Conservation (phyloP, 371 early-diverging fungal genomes). For the Mucor ambiguus region DNA sequence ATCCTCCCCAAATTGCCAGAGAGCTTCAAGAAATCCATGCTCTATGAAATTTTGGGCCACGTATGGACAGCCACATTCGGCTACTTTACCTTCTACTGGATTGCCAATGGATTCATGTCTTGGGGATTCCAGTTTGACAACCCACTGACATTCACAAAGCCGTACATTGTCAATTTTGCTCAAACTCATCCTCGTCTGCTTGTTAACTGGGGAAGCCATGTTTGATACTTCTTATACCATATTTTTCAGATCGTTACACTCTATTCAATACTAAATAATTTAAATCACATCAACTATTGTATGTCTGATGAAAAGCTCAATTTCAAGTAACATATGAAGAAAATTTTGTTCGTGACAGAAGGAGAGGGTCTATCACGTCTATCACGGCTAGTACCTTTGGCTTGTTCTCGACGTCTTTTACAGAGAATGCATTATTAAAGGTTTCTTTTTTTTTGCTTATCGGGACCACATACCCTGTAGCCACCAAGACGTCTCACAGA, state of each 20-base stretch:
- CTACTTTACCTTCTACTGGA: slow-evolving; percentile 17
- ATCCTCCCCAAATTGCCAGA: slow-evolving; percentile 8
- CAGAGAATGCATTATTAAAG: no score
- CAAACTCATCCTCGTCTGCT: slow-evolving; percentile 14
- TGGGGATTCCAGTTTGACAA: slow-evolving; percentile 26
- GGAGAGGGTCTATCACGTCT: no score
- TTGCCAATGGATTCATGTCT: slow-evolving; percentile 20
- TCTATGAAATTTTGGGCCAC: neutral
- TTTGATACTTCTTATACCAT: slow-evolving; percentile 7
- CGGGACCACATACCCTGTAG: no score
- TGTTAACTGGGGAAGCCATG: slow-evolving; percentile 16
- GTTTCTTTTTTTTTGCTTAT: no score
- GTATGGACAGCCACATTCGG: slow-evolving; percentile 12
- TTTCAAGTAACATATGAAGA: no score
- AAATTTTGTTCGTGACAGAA: no score
- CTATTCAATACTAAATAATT: neutral
- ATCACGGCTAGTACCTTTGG: no score
- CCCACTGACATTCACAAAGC: slow-evolving; percentile 11
- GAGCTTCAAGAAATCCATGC: slow-evolving; percentile 1
- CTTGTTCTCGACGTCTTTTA: no score
- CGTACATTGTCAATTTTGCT: slow-evolving; percentile 9
- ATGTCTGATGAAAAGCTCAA: no score
- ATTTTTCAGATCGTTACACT: neutral
- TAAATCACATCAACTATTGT: no score
- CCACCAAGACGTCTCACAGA: no score